Base-by-base conservation (phyloP, 768 basidiomycete species). In the Suillus alpinus region DNA sequence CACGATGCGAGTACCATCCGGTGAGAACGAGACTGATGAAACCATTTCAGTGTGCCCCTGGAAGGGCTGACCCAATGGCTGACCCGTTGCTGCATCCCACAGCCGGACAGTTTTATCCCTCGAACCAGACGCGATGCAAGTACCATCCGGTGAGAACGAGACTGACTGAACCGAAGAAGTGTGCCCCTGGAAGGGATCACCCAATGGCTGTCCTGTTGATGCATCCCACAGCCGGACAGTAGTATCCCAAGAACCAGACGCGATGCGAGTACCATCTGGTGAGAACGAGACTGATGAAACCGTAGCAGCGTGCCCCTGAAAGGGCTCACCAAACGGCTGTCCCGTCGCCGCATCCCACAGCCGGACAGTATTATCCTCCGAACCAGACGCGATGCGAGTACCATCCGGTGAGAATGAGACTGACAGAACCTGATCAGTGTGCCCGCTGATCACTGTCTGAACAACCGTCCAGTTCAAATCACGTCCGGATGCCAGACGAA, bases 391-490 rank as follows among this genome's bases (percentile, higher is more conserved):
- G 41, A 41, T n/a, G 41, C 41, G 41, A 41, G 41, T n/a, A 18
- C 41, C 41, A 41, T 41, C 18, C 9, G 41, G 41, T n/a, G 41
- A 41, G 41, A 41, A 41, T 3, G 41, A 41, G 3, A 41, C 18
- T 41, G 41, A 41, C 26, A 26, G 26, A 26, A n/a, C n/a, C n/a
- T n/a, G 40, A 3, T 41, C 40, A 41, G 41, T 41, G 41, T 41
- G 41, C 8, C 41, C 41, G 4, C 41, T 31, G 18, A 67, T 51
- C 12, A 65, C 53, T 47, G 52, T 63, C 41, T 50, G 63, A 41
- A 67, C 62, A 23, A 56, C 39, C 0, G 70, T 66, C 67, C 67
- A 71, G 29, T 53, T 50, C 29, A 23, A 37, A 12, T 37, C 46
- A 20, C 56, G 57, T 5, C 61, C 62, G 32, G 23, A 49, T 31